Conservation (phyloP, 805 yeast genomes). For the Kodamaea kaohsiungensis region DNA sequence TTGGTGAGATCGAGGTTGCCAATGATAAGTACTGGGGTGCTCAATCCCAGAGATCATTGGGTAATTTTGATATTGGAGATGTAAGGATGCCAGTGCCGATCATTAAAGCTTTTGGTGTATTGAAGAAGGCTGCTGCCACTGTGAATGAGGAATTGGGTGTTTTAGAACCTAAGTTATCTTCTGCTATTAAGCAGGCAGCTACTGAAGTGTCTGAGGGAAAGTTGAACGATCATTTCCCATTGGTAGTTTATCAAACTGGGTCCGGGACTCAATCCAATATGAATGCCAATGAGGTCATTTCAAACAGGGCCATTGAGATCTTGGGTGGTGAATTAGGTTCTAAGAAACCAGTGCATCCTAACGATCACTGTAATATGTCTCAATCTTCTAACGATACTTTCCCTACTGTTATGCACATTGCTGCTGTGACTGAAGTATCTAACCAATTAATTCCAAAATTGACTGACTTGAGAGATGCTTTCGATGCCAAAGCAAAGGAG, state of each 20-base stretch:
- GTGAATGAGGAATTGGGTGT: slow-evolving; percentile 36
- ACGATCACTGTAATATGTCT: slow-evolving; percentile 42
- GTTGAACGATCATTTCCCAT: slow-evolving; percentile 41
- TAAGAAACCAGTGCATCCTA: slow-evolving; percentile 41
- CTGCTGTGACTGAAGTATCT: slow-evolving; percentile 38
- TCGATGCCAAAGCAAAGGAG: slow-evolving; percentile 30
- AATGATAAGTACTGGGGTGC: slow-evolving; percentile 41
- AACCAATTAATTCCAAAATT: slow-evolving; percentile 32
- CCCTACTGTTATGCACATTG: slow-evolving; percentile 45
- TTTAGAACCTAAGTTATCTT: slow-evolving; percentile 33
- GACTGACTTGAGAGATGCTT: slow-evolving; percentile 34
- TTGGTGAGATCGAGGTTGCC: slow-evolving; percentile 38
- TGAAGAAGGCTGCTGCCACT: slow-evolving; percentile 40
- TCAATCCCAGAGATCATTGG: slow-evolving; percentile 39
- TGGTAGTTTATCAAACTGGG: slow-evolving; percentile 42
- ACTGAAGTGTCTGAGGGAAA: slow-evolving; percentile 40
- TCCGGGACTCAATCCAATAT: slow-evolving; percentile 43
- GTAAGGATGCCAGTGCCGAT: slow-evolving; percentile 39
- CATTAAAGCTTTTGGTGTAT: slow-evolving; percentile 36
- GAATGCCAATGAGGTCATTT: slow-evolving; percentile 43
- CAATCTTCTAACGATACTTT: slow-evolving; percentile 42
- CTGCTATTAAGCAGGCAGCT: slow-evolving; percentile 39
- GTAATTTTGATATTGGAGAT: slow-evolving; percentile 40
- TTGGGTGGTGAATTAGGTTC: slow-evolving; percentile 39
- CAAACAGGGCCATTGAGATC: slow-evolving; percentile 41